A percentile compares a stretch with the other conserved stretches of the same genome.
Evolutionary conservation across 805 yeast genomes (phyloP).

Genomic region (Vanderwaltozyma yarrowii): DNA sequence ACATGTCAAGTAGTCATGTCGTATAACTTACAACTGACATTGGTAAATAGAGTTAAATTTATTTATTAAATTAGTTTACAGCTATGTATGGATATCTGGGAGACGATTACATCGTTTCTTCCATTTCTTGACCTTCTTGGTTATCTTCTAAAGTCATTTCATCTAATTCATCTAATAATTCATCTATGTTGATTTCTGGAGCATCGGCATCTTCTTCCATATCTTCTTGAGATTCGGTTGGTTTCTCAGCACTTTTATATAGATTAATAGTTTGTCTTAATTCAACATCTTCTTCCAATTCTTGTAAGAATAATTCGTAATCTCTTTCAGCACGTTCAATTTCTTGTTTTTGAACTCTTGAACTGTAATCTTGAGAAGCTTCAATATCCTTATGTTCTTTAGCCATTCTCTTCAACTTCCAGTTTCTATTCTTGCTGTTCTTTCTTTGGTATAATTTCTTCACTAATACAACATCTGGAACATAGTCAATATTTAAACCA

Average conservation of each 20-base stretch:
- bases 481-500: slow-evolving; percentile 43
- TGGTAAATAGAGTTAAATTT: too few relatives aligned
- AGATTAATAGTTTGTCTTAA: slow-evolving; percentile 83
- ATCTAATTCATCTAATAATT: slow-evolving; percentile 87
- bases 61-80: too few relatives aligned
- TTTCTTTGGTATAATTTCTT: slow-evolving; percentile 83
- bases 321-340: slow-evolving; percentile 88
- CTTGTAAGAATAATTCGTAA: slow-evolving; percentile 91
- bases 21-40: too few relatives aligned
- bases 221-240: slow-evolving; percentile 24
- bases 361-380: slow-evolving; percentile 49
- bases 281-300: slow-evolving; percentile 93
- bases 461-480: slow-evolving; percentile 80
- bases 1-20: too few relatives aligned
- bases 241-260: slow-evolving; percentile 49
- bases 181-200: slow-evolving; percentile 84
- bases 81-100: too few relatives aligned
- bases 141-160: slow-evolving; percentile 75
- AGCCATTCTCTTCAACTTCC: slow-evolving; percentile 97
- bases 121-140: slow-evolving; percentile 9
- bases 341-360: slow-evolving; percentile 76
- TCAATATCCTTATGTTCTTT: slow-evolving; percentile 84
- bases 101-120: slow-evolving; percentile 2
- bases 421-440: slow-evolving; percentile 62
- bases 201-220: slow-evolving; percentile 58